Base-by-base conservation (phyloP, 1,139 yeast genomes). In the Martiniozyma asiatica region DNA sequence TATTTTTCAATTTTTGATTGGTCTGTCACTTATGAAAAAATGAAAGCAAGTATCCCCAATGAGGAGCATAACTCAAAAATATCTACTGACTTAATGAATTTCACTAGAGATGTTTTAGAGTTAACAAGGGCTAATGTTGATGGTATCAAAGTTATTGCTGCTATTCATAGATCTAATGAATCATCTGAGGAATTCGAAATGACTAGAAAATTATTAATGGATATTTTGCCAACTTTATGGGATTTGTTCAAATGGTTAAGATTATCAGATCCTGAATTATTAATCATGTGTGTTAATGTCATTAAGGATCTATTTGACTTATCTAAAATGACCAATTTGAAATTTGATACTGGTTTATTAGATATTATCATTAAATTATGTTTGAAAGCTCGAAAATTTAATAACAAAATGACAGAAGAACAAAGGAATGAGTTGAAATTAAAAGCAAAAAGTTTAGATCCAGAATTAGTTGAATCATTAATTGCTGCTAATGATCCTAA, bases 101-200 rank as follows among this genome's bases (percentile, higher is more conserved):
- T 84, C 43, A 81, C 95, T 12, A 70, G 94, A 50, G 95, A 85
- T 50, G 76, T 84, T 0, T 61, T 85, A 32, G 96, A 87, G 42
- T 62, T 81, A 29, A 77, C 94, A 41, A 76, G 76, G 40, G 56
- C 64, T 2, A 56, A 87, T 24, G 53, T 87, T 13, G 76, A 69
- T 35, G 72, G 87, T 3, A 79, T 69, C 45, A 61, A 79, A 35
- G 56, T 68, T 8, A 58, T 82, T 26, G 65, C 59, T 7, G 64
- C 58, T 24, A 47, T 57, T 16, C 43, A 63, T 5, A 18, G 14
- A 2, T 13, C 14, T 12, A 25, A 20, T 14, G 44, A 37, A 6
- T 34, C 36, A 9, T 29, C 45, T 15, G 25, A 31, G 26, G 35
- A 35, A 6, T 6, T 8, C 4, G 30, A 32, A 14, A 8, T 27